Percentiles rank a stretch among this genome's conserved stretches.
Conservation (phyloP, 257 asterid genomes). For the Solanum peruvianum region DNA sequence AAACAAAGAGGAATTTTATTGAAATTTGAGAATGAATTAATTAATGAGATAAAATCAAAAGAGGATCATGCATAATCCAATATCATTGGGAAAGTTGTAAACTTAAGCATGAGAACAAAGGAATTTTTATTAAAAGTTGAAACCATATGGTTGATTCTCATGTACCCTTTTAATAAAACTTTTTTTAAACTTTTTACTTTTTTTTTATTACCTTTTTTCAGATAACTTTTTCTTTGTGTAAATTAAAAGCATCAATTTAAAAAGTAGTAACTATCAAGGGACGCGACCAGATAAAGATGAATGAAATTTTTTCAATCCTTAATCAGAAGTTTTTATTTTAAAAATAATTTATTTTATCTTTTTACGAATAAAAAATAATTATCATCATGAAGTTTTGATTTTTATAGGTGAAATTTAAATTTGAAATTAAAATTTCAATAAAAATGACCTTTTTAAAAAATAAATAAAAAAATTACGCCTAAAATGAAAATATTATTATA, state of each 20-base stretch:
- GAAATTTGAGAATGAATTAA: slow-evolving; percentile 6
- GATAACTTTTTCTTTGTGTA: not conserved
- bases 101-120: slow-evolving; percentile 12
- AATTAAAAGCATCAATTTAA: not conserved
- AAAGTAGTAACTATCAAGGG: not conserved
- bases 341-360: not conserved
- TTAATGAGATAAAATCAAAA: not conserved
- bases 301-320: not conserved
- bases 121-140: slow-evolving; percentile 6
- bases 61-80: slow-evolving; percentile 3
- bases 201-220: not conserved
- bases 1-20: slow-evolving; percentile 7
- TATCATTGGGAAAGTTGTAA: slow-evolving; percentile 3
- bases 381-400: not conserved
- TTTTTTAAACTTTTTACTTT: not conserved
- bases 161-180: not conserved
- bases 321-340: not conserved
- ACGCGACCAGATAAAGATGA: not conserved
- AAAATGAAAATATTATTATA: not conserved
- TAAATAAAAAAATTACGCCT: too few species aligned
- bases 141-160: slow-evolving; percentile 1
- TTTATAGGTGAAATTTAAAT: not conserved
- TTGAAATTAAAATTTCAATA: not conserved
- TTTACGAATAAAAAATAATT: not conserved
- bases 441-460: too few species aligned